These are phyloP conservation scores for Phytophthora sansomeana DNA, from an alignment of 352 stramenopile species.

Conservation along the genomic window DNA sequence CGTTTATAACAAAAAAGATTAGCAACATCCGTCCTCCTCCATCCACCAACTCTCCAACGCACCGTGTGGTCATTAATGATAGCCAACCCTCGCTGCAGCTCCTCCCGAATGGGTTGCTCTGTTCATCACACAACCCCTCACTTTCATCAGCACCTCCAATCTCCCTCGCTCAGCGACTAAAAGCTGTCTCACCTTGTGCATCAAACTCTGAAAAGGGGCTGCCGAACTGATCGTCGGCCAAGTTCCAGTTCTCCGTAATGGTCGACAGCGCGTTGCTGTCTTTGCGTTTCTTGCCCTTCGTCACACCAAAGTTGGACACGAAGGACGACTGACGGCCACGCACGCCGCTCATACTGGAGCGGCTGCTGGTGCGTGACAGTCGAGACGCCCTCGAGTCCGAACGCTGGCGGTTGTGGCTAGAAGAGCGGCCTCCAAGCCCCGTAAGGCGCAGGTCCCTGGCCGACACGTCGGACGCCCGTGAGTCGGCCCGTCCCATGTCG, in stretches of 20 bases:
- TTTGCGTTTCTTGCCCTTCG: slow-evolving; percentile 60
- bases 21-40: neutral
- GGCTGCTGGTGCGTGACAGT: slow-evolving; percentile 60
- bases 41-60: slow-evolving; percentile 3
- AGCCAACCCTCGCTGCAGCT: slow-evolving; percentile 78
- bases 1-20: neutral
- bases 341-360: slow-evolving; percentile 44
- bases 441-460: slow-evolving; percentile 73
- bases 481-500: slow-evolving; percentile 85
- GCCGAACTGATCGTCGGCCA: slow-evolving; percentile 80
- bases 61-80: slow-evolving; percentile 91
- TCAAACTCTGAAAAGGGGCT: slow-evolving; percentile 84
- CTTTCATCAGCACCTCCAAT: neutral
- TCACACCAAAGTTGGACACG: slow-evolving; percentile 83
- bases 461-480: slow-evolving; percentile 79
- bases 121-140: slow-evolving; percentile 2
- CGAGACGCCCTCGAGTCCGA: slow-evolving; percentile 76
- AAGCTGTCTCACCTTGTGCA: slow-evolving; percentile 60
- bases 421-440: slow-evolving; percentile 38
- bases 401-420: slow-evolving; percentile 51
- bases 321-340: slow-evolving; percentile 69
- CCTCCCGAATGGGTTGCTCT: slow-evolving; percentile 87
- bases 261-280: slow-evolving; percentile 84
- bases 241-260: slow-evolving; percentile 90
- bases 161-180: neutral